Base-by-base conservation (phyloP, 2,329 filamentous ascomycete genomes). In the Chrysoporthe deuterocubensis region DNA sequence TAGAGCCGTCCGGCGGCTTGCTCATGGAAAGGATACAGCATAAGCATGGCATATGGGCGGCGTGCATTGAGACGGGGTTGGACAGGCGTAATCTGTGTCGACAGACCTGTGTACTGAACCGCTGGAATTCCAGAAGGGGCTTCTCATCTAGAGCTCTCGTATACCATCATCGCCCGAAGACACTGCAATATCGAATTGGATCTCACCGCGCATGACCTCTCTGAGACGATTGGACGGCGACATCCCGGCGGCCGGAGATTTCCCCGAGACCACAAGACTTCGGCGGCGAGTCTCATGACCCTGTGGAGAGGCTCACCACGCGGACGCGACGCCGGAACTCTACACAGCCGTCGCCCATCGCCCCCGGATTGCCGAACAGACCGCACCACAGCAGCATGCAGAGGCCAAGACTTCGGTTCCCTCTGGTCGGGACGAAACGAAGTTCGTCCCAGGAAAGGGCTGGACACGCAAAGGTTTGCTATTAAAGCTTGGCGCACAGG, bases 391-490 rank as follows among this genome's bases (percentile, higher is more conserved):
- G 26, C 43, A 50, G 64, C 60, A 67, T 34, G 57, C 57, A 16
- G 50, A 4, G n/a, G 32, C 54, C 54, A 40, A 57, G 34, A 54
- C 14, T 21, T 40, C 18, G 50, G 8, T 32, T 34, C 26, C 60
- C 44, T 64, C 50, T 61, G 16, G 43, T 67, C 43, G 61, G 63
- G 65, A 67, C 61, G 65, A 46, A 56, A 44, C 43, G n/a, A 18
- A 52, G 64, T 67, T 67, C 61, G 64, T 67, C 65, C 46, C 54
- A 34, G 43, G 37, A 56, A 21, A 40, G 32, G 26, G 54, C 34
- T 57, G 14, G 34, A 8, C 34, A 16, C 54, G 54, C 34, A 16
- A 57, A 57, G 54, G 4, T 32, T 13, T 57, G 16, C 18, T 18
- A n/a, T 37, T 9, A 11, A 57, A 57, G 18, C 34, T 57, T 57